Base-by-base conservation (phyloP, 2,329 filamentous ascomycete species). In the Fonsecaea monophora region DNA sequence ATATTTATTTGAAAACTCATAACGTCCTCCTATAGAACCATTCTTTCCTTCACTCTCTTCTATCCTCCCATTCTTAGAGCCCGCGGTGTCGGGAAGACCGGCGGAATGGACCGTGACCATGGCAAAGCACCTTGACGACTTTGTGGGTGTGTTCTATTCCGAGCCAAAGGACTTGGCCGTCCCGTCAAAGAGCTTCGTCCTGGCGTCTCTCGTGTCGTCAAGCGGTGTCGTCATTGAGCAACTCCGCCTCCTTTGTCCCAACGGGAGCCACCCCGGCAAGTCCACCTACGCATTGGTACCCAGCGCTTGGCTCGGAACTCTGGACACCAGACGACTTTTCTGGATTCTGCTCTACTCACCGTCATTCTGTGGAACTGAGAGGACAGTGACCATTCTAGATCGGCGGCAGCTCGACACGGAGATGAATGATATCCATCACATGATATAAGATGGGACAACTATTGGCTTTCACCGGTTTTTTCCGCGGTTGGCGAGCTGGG, bases 1-100 rank as follows among this genome's bases (percentile, higher is more conserved):
- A 42, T 42, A 3, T 42, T 6, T 42, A n/a, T 42, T 42, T n/a
- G 13, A 42, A 4, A 4, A 5, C 38, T 42, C 13, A 12, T n/a
- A 42, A 42, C 38, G 38, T 42, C 13, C 38, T 42, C 38, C 38
- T n/a, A 15, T 15, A 53, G 50, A 15, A 25, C 50, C 50, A 15
- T 25, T 53, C 50, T 53, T 53, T 15, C 50, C 50, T 30, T 53
- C 50, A 18, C 50, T 53, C 50, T 53, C 50, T 15, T 25, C 50
- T 21, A 25, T 53, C 32, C 50, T 53, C 10, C 50, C 50, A 12
- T 53, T 53, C n/a, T n/a, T 53, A 53, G 50, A 53, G 32, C 50
- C 50, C 4, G n/a, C 50, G 10, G 32, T 15, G 50, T 53, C 50
- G 50, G 50, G 21, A 30, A 25, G 32, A 53, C n/a, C 50, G 32